phyloP scores from a whole-genome alignment of 140 eudicot species.

The Eryngium alpinum region DNA sequence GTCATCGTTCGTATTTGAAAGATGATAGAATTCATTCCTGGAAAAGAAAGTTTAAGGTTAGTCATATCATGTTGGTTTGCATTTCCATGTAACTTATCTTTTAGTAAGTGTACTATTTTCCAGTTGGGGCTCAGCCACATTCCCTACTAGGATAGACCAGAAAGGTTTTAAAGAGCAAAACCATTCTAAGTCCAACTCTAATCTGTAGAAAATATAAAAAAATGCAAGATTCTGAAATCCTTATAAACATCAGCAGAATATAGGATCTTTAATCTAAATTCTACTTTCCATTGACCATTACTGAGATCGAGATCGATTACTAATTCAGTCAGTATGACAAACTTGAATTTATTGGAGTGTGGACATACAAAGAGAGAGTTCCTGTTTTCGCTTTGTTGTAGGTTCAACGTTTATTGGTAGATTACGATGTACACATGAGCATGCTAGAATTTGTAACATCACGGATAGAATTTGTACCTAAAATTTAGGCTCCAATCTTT shows the following conservation, averaged over 20 bases:
- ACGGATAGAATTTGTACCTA: neutral
- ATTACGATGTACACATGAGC: neutral
- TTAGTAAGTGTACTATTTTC: neutral
- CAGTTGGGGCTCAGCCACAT: neutral
- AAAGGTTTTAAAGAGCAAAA: neutral
- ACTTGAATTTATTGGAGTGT: neutral
- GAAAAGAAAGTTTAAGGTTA: conserved; percentile 4
- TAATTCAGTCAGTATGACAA: neutral
- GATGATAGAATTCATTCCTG: neutral
- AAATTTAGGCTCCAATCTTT: neutral
- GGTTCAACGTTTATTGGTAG: neutral
- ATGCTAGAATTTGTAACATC: neutral
- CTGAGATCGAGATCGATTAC: neutral
- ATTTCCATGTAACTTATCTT: neutral
- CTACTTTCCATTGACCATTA: neutral
- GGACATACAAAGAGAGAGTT: neutral
- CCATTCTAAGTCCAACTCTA: neutral
- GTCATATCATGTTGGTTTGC: neutral
- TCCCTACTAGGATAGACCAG: neutral
- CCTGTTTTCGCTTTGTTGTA: neutral
- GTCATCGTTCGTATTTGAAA: neutral
- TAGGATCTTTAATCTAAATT: neutral
- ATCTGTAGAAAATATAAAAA: neutral
- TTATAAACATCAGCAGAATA: neutral
- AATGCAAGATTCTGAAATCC: neutral